These are phyloP conservation scores for Cordyceps pruinosa DNA, from an alignment of 2,329 filamentous ascomycete species.

Conservation along the genomic window DNA sequence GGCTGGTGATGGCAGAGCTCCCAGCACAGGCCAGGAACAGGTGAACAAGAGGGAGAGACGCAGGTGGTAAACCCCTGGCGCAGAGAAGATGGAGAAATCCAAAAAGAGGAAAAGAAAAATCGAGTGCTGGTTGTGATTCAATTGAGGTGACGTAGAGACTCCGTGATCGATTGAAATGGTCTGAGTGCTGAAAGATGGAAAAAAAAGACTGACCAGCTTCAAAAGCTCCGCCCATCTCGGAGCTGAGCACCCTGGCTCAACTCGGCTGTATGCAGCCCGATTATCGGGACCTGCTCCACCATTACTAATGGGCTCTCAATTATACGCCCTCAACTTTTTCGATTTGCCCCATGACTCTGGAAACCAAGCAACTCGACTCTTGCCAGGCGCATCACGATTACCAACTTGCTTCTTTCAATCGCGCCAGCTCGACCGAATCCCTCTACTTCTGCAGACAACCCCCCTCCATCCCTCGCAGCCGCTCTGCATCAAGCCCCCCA, in stretches of 20 bases:
- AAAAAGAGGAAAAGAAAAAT: background rate
- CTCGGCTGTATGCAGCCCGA: background rate
- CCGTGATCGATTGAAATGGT: no score
- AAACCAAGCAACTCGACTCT: background rate
- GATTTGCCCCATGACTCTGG: background rate
- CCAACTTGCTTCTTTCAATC: background rate
- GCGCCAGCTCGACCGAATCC: background rate
- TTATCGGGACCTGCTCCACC: constrained; percentile 15
- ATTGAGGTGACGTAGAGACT: no score
- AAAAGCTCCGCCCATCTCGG: background rate
- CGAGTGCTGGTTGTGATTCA: no score
- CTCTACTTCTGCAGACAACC: background rate
- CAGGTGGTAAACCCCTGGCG: background rate
- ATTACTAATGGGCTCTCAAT: constrained; percentile 26
- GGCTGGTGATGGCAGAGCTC: background rate
- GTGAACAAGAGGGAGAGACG: background rate
- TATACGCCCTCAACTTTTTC: constrained; percentile 7
- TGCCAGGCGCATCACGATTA: background rate
- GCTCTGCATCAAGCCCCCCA: background rate
- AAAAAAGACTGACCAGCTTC: background rate
- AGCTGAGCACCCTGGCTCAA: background rate
- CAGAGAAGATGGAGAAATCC: background rate
- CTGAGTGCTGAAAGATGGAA: no score
- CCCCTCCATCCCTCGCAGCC: background rate
- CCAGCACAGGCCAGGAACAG: background rate